phyloP scores from a whole-genome alignment of 1,139 yeast genomes.

The Candida anutae region DNA sequence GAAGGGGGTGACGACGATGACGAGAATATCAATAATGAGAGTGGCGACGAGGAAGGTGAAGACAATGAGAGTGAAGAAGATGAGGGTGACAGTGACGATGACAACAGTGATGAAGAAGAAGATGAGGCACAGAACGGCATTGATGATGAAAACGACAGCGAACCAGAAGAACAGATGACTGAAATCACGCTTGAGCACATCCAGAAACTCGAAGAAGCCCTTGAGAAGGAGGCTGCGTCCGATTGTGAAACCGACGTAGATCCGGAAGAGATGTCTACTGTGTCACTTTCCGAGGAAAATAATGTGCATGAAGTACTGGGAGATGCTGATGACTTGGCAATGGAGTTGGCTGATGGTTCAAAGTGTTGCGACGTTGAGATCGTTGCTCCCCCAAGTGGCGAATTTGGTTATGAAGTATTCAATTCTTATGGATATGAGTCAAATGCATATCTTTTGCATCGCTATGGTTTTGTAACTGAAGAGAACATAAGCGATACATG shows the following conservation, averaged over 20 bases:
- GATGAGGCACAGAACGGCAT: constrained; percentile 10
- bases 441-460: constrained; percentile 57
- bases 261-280: constrained; percentile 17
- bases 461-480: constrained; percentile 65
- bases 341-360: constrained; percentile 26
- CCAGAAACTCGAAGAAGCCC: constrained; percentile 22
- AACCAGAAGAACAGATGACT: constrained; percentile 9
- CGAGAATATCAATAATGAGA: constrained; percentile 10
- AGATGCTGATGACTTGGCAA: constrained; percentile 17
- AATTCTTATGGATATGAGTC: constrained; percentile 71
- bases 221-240: constrained; percentile 13
- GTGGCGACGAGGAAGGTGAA: constrained; percentile 5
- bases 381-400: constrained; percentile 29
- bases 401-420: constrained; percentile 49
- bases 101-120: constrained; percentile 5
- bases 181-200: constrained; percentile 34
- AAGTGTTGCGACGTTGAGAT: constrained; percentile 53
- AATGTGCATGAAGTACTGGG: constrained; percentile 4
- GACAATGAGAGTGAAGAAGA: constrained; percentile 3
- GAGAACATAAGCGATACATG: constrained; percentile 53
- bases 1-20: constrained; percentile 18
- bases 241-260: constrained; percentile 23
- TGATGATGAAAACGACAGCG: constrained; percentile 3
- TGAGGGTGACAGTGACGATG: constrained; percentile 4
- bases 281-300: constrained; percentile 15